phyloP scores from a whole-genome alignment of 345 rosid genomes.

The Jatropha curcas region DNA sequence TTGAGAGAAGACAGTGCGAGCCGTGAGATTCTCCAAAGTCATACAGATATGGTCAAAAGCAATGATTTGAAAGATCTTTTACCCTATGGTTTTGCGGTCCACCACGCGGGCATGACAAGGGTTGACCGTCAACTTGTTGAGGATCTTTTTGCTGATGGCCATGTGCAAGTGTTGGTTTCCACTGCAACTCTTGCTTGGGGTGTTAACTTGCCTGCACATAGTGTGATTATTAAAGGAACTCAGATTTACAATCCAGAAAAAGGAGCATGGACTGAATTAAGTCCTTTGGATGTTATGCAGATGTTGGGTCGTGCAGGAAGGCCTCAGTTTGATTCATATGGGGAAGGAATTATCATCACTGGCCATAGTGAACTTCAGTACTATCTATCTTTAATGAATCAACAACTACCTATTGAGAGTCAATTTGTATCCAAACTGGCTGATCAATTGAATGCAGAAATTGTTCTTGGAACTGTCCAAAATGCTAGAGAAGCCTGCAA shows the following conservation, averaged over 20 bases:
- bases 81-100: slow-evolving; percentile 93
- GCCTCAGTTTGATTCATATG: slow-evolving; percentile 88
- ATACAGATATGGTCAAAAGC: slow-evolving; percentile 65
- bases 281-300: slow-evolving; percentile 98
- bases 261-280: slow-evolving; percentile 95
- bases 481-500: slow-evolving; percentile 97
- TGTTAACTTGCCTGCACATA: slow-evolving; percentile 89
- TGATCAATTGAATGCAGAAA: slow-evolving; percentile 98
- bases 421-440: slow-evolving; percentile 92
- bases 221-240: slow-evolving; percentile 93
- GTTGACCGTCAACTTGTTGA: slow-evolving; percentile 85
- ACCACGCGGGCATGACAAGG: slow-evolving; percentile 95
- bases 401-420: slow-evolving; percentile 96
- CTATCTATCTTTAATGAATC: slow-evolving; percentile 95
- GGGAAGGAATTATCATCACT: slow-evolving; percentile 97
- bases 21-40: slow-evolving; percentile 76
- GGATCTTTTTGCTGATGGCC: slow-evolving; percentile 67
- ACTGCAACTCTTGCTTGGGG: slow-evolving; percentile 99
- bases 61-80: slow-evolving; percentile 77
- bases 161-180: slow-evolving; percentile 87
- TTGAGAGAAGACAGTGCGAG: slow-evolving; percentile 84
- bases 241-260: slow-evolving; percentile 96
- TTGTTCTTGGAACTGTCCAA: slow-evolving; percentile 94
- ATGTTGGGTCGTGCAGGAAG: slow-evolving; percentile 99
- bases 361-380: slow-evolving; percentile 87